Evolutionary conservation across 495 filamentous ascomycete genomes (phyloP).

Genomic region (Hypoxylon fuscum): DNA sequence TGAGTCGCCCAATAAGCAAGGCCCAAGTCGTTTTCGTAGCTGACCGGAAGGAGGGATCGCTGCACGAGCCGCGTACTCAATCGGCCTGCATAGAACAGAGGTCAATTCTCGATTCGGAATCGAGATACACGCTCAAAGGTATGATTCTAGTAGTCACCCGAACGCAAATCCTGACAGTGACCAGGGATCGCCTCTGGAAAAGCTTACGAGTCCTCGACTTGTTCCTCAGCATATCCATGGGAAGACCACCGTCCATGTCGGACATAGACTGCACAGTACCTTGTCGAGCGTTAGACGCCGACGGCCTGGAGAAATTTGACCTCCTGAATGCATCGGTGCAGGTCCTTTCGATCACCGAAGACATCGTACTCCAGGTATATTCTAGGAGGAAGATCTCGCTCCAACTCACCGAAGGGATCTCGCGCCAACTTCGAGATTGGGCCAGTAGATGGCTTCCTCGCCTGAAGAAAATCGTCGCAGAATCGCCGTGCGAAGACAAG

Average conservation of each 20-base stretch:
- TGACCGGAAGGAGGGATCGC: constrained; percentile 61
- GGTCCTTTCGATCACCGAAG: constrained; percentile 53
- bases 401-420: constrained; percentile 57
- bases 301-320: constrained; percentile 49
- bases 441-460: constrained; percentile 49
- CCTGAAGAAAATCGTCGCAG: constrained; percentile 44
- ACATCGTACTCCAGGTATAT: constrained; percentile 54
- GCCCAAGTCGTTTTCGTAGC: background rate
- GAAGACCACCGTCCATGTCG: constrained; percentile 66
- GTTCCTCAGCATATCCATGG: constrained; percentile 68
- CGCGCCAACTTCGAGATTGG: constrained; percentile 56
- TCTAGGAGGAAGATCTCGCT: constrained; percentile 56
- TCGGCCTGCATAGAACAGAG: constrained; percentile 69
- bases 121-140: constrained; percentile 52
- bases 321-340: constrained; percentile 56
- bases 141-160: background rate
- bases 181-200: constrained; percentile 68
- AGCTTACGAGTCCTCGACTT: constrained; percentile 68
- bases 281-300: constrained; percentile 38
- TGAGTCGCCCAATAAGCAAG: constrained; percentile 6
- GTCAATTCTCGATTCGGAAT: constrained; percentile 66
- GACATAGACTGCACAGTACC: constrained; percentile 65
- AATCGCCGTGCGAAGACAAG: constrained; percentile 15
- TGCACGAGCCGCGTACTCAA: constrained; percentile 65
- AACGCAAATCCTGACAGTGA: constrained; percentile 13